Evolutionary conservation across 441 rosid genomes (phyloP), one percentile per base, ranked within the genome.

Genomic region (Jatropha multifida): DNA sequence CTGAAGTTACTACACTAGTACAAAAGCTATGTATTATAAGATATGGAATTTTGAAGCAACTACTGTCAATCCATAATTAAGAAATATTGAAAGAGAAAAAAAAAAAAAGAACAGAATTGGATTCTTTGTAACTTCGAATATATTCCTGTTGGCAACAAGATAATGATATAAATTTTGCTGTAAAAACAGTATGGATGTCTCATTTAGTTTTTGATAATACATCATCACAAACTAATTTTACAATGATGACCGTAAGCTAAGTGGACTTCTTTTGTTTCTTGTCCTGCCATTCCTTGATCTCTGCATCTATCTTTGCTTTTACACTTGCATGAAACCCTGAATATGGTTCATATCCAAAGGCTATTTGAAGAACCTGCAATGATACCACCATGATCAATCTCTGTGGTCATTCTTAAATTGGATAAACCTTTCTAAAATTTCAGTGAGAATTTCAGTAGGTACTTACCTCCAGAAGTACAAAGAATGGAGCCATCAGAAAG

Each of bases 401-500:
- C 15, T 58, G 65, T 61, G 71, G 58, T 74, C 72, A 49, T 40
- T 48, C 18, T 63, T 54, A 15, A 64, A 63, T 42, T 20, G 26
- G 26, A 56, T 32, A 40, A 75, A 20, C 37, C 2, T 18, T 32
- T 69, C 20, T 58, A 0, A 2, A 32, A 40, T 38, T 59, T 68
- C 60, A 38, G 56, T n/a, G 68, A 49, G 27, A 23, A 23, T 59
- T 14, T 6, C n/a, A 11, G 23, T 2, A 38, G 48, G 48, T 44
- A 20, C 74, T 23, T 76, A 89, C 97, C 97, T 94, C 97, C 0
- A 94, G 94, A 74, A 92, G 71, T 12, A 92, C 96, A 37, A 91
- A 92, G 86, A 89, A 92, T 42, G 97, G 98, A 78, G 98, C 97
- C 90, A 86, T 91, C 18, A 91, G 70, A 71, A 94, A 75, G 49